phyloP scores from a whole-genome alignment of 176 grass and related monocot species.

The Avena sativa region DNA sequence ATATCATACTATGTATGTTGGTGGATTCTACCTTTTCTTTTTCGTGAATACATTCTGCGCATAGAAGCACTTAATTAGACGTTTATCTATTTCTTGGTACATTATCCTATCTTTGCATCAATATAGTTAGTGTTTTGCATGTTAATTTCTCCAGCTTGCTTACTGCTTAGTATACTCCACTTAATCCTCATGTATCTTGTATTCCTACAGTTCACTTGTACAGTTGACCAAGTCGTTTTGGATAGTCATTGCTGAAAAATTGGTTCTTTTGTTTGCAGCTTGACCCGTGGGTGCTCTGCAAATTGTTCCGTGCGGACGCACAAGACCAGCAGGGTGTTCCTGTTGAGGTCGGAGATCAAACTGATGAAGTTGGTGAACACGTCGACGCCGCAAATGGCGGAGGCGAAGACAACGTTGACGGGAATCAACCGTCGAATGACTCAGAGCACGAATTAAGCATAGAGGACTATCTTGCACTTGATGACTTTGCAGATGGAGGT shows the following conservation, averaged over 20 bases:
- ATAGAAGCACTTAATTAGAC: not conserved
- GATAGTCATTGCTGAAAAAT: not conserved
- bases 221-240: not conserved
- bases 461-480: not conserved
- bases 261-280: conserved; percentile 19
- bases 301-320: not conserved
- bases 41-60: not conserved
- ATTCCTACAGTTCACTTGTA: not conserved
- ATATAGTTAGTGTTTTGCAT: not conserved
- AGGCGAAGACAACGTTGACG: not conserved
- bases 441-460: not conserved
- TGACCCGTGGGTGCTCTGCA: conserved; percentile 42
- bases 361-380: not conserved
- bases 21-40: not conserved
- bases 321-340: not conserved
- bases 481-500: not conserved
- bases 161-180: too few species aligned
- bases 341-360: not conserved
- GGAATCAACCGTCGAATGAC: not conserved
- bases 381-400: not conserved
- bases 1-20: not conserved
- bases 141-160: not conserved
- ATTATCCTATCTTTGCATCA: not conserved
- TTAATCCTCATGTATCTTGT: not conserved
- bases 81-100: not conserved